Evolutionary conservation across 78 protist genomes (phyloP), one percentile per base, ranked within the genome.

Genomic region (Dictyostelium purpureum): DNA sequence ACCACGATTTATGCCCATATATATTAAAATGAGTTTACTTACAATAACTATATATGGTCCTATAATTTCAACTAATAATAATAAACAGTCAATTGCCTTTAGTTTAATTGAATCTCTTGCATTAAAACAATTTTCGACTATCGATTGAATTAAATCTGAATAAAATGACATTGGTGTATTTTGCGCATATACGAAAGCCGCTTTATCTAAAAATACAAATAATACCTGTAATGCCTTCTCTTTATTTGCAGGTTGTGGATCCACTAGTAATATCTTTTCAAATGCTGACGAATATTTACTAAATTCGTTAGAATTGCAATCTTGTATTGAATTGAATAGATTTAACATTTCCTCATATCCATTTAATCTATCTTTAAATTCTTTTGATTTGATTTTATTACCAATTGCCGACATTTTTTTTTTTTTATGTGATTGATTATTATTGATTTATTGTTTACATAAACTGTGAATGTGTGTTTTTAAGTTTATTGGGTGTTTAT

Each of bases 321-420:
- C 91, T 6, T 70, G 51, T 6, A 73, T 37, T 14, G 63, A 38
- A 11, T 38, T 47, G 33, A 83, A 83, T 10, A 83, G 26, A 7
- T 40, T 49, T 28, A 66, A 83, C 91, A 83, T 54, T 28, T 83
- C 91, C 6, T 83, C 91, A 73, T 83, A 83, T 18, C 77, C 91
- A 45, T 21, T 67, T 51, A 83, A 57, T 16, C 91, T 19, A 37
- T 83, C 91, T n/a, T 83, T 83, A 71, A 83, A 83, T 2, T 83
- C 82, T 71, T 83, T 83, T 9, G 82, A 73, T 47, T 83, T 70
- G 2, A 83, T 83, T 69, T 73, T 83, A 10, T 47, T 54, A 33
- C 75, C 76, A 16, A 73, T 83, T 6, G 42, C 28, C 26, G 49
- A 67, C 16, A 43, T 76, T 6, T 0, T 12, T 18, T 1, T 59